Evolutionary conservation across 306 rosid species (phyloP).

Genomic region (Prunus kanzakura): DNA sequence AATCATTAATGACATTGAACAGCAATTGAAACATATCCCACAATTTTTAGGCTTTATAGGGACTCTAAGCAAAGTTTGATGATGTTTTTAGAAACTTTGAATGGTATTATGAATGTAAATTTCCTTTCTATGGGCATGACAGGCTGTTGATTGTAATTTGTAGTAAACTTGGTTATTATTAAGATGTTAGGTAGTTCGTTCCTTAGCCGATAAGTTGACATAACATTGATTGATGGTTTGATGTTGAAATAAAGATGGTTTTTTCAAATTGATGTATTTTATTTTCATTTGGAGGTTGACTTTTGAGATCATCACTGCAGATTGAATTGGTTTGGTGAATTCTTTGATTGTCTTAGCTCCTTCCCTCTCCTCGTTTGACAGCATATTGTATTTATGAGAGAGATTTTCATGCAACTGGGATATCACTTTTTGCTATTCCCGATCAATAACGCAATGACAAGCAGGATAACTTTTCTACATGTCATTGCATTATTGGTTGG

Average conservation of each 20-base stretch:
- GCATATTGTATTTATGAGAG: too few species aligned
- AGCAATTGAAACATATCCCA: background rate
- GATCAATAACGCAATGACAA: too few species aligned
- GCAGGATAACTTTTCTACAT: accelerated
- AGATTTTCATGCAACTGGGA: too few species aligned
- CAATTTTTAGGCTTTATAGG: too few species aligned
- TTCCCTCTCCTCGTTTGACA: too few species aligned
- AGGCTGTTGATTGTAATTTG: background rate
- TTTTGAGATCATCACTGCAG: background rate
- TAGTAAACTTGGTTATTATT: background rate
- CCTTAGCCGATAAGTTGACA: conserved; percentile 18
- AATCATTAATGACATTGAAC: background rate
- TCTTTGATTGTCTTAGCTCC: background rate
- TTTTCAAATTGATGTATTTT: background rate
- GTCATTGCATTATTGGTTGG: accelerated
- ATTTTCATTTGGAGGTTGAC: background rate
- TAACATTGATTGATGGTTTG: background rate
- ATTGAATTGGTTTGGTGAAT: background rate
- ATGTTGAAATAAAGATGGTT: too few species aligned
- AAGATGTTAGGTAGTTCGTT: background rate
- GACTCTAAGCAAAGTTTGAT: background rate
- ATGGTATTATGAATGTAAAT: background rate
- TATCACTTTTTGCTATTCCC: accelerated
- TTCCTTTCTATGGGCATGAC: background rate
- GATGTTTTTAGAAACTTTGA: background rate